Base-by-base conservation (phyloP, 495 filamentous ascomycete species). In the Lophium mytilinum region DNA sequence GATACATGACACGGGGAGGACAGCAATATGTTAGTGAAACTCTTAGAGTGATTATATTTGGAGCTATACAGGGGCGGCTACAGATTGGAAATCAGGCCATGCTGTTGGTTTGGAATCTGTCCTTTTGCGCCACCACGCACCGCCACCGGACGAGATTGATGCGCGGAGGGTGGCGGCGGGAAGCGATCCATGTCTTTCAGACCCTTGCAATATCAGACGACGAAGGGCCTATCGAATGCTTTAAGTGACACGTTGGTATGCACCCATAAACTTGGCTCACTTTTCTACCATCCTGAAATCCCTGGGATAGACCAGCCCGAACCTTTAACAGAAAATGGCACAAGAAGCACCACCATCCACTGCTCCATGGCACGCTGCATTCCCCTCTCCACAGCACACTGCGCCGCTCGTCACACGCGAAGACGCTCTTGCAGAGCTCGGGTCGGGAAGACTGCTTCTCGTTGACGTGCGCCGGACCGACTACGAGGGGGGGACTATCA, bases 401-500 rank as follows among this genome's bases (percentile, higher is more conserved):
- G 62, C 62, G 14, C 53, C 53, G 19, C 36, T 58, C 52, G 21
- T 64, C 12, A 19, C 62, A 50, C 62, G 62, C 57, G 57, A 60
- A 12, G 39, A 10, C 6, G 62, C 35, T 24, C 54, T 64, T 18
- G 30, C 48, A 34, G 19, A 17, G 8, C 49, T 65, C n/a, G 45
- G 37, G 0, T 58, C 58, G n/a, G 54, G 54, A 6, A n/a, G 40
- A 8, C 56, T 67, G 35, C 63, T 72, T 35, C 64, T 71, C 37
- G 50, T 72, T 7, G 70, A 72, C 59, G 68, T 71, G 11, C 65
- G 70, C 6, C 58, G 70, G 9, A 72, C 67, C 5, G 70, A 72
- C 57, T 72, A 68, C 54, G 68, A 80, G 73, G 60, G 75, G 65
- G 52, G 76, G 62, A 42, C 69, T 58, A 71, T 81, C 69, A 60